Evolutionary conservation across 805 yeast genomes (phyloP).

Genomic region (Hanseniaspora valbyensis): DNA sequence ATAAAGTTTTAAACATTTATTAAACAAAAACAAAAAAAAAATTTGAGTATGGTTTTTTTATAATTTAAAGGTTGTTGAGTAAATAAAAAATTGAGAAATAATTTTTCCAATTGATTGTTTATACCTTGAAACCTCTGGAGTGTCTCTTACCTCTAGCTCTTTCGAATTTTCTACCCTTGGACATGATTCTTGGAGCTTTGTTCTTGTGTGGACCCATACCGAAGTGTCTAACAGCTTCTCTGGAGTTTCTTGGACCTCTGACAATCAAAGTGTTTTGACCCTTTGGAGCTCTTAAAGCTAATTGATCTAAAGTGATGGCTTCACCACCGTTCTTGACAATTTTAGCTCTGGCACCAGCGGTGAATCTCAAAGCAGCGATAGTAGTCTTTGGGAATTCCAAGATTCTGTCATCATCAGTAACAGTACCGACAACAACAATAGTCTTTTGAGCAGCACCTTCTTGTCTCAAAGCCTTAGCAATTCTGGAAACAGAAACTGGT

Average conservation of each 20-base stretch:
- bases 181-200: slow-evolving; percentile 97
- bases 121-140: slow-evolving; percentile 99
- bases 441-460: slow-evolving; percentile 81
- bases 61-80: neutral
- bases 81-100: slow-evolving; percentile 10
- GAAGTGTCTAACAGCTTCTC: slow-evolving; percentile 99
- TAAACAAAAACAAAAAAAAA: neutral
- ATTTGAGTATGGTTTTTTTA: neutral
- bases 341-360: slow-evolving; percentile 97
- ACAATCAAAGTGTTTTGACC: slow-evolving; percentile 96
- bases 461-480: slow-evolving; percentile 71
- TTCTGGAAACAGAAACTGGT: slow-evolving; percentile 93
- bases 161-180: slow-evolving; percentile 99
- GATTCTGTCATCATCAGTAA: slow-evolving; percentile 95
- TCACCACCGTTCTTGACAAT: slow-evolving; percentile 99
- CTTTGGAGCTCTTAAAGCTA: slow-evolving; percentile 98
- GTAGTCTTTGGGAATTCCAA: slow-evolving; percentile 91
- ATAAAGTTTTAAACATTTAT: neutral
- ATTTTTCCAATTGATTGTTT: slow-evolving; percentile 32
- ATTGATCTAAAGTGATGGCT: slow-evolving; percentile 97
- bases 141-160: slow-evolving; percentile 99
- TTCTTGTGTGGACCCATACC: slow-evolving; percentile 99
- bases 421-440: slow-evolving; percentile 97
- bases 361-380: slow-evolving; percentile 98
- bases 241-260: slow-evolving; percentile 97